phyloP scores from a whole-genome alignment of 2,329 filamentous ascomycete genomes.

The Fusarium penzigii region DNA sequence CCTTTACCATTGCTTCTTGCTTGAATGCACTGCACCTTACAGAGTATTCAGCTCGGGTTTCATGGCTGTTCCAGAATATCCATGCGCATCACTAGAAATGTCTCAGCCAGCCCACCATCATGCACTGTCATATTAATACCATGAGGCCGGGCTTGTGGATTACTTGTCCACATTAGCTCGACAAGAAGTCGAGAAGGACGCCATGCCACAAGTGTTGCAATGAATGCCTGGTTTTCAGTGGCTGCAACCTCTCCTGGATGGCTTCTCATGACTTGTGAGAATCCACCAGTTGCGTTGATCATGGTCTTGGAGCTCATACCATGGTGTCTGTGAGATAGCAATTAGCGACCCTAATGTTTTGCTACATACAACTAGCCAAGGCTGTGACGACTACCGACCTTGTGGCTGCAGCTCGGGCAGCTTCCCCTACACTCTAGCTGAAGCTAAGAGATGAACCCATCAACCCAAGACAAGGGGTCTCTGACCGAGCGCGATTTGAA shows the following conservation, averaged over 20 bases:
- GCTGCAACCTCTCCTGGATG: neutral
- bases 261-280: conserved; percentile 17
- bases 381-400: conserved; percentile 14
- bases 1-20: neutral
- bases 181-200: neutral
- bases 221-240: neutral
- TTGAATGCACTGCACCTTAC: neutral
- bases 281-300: conserved; percentile 25
- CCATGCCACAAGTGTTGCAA: neutral
- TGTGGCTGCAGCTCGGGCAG: conserved; percentile 25
- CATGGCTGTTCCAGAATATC: neutral
- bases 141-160: neutral
- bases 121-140: neutral
- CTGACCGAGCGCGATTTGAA: neutral
- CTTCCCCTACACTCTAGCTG: conserved; percentile 20
- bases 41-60: neutral
- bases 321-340: neutral
- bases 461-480: conserved; percentile 5
- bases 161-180: neutral
- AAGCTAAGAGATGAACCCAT: conserved; percentile 6
- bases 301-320: conserved; percentile 19
- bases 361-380: neutral
- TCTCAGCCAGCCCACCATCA: neutral
- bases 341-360: neutral
- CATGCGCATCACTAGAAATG: neutral